Conservation (phyloP, 352 stramenopile species). For the Blastocystis hominis region DNA sequence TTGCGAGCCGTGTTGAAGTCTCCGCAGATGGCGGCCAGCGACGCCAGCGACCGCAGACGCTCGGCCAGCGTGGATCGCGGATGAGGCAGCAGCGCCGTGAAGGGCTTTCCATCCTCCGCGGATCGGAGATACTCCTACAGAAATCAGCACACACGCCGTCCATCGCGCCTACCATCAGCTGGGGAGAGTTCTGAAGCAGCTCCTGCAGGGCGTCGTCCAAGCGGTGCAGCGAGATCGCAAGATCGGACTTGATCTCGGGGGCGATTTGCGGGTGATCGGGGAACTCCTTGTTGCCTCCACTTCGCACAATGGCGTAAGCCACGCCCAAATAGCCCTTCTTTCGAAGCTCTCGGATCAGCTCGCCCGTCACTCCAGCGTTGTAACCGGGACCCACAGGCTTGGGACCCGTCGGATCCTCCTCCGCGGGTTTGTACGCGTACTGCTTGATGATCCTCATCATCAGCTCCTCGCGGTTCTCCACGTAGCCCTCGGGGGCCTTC, state of each 20-base stretch:
- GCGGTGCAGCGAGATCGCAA: constrained; percentile 47
- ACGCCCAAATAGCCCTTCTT: constrained; percentile 50
- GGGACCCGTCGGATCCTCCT: constrained; percentile 50
- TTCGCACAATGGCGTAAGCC: constrained; percentile 55
- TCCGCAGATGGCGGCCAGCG: constrained; percentile 41
- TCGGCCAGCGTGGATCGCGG: constrained; percentile 35
- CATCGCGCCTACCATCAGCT: constrained; percentile 23
- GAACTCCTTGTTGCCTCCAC: constrained; percentile 55
- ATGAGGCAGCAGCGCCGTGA: constrained; percentile 30
- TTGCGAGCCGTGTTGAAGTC: constrained; percentile 49
- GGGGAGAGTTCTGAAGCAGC: constrained; percentile 27
- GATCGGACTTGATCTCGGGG: constrained; percentile 42
- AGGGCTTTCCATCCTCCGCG: constrained; percentile 49
- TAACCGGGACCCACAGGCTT: constrained; percentile 41
- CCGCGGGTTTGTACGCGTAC: constrained; percentile 53
- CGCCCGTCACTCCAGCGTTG: constrained; percentile 50
- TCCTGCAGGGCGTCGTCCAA: constrained; percentile 55
- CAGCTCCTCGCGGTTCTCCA: constrained; percentile 52
- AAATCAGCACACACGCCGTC: neutral
- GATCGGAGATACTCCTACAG: constrained; percentile 51
- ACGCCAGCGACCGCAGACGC: constrained; percentile 36
- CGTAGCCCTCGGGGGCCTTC: constrained; percentile 37
- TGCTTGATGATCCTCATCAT: constrained; percentile 51
- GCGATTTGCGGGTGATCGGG: constrained; percentile 54
- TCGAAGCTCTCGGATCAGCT: constrained; percentile 43